Conservation (phyloP, 345 rosid species). For the Eucalyptus tenuipes region DNA sequence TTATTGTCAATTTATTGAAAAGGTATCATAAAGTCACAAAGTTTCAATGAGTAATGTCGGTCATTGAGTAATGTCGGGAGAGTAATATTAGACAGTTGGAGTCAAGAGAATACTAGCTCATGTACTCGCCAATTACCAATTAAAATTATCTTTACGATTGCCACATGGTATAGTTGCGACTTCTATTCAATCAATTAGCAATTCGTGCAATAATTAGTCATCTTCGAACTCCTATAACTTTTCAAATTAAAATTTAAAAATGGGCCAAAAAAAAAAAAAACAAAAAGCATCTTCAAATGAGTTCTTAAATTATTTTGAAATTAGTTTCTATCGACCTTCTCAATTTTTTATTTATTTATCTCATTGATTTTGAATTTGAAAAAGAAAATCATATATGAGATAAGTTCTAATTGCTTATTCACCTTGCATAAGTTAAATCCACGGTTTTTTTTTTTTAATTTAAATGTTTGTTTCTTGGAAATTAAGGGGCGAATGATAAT, state of each 20-base stretch:
- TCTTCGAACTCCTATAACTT: not conserved
- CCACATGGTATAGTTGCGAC: not conserved
- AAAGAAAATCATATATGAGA: not conserved
- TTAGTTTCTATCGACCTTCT: not conserved
- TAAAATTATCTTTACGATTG: not conserved
- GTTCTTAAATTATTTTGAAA: not conserved
- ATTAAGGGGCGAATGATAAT: too few species aligned
- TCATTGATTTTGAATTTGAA: not conserved
- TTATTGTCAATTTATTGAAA: not conserved
- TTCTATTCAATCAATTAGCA: not conserved
- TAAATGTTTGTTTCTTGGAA: too few species aligned
- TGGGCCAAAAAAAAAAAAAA: not conserved
- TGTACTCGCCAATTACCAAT: not conserved
- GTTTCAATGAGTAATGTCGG: not conserved
- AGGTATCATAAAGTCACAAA: not conserved
- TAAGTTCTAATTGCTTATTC: not conserved
- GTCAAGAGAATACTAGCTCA: not conserved
- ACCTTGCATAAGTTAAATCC: not conserved
- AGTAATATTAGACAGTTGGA: not conserved
- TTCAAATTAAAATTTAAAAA: not conserved
- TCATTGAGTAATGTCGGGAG: not conserved
- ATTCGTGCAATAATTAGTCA: not conserved
- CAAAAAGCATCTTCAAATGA: not conserved
- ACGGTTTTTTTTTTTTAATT: not conserved
- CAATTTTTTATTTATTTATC: not conserved